These are phyloP conservation scores for Fragaria vesca DNA, from an alignment of 306 rosid genomes.

Conservation along the genomic window DNA sequence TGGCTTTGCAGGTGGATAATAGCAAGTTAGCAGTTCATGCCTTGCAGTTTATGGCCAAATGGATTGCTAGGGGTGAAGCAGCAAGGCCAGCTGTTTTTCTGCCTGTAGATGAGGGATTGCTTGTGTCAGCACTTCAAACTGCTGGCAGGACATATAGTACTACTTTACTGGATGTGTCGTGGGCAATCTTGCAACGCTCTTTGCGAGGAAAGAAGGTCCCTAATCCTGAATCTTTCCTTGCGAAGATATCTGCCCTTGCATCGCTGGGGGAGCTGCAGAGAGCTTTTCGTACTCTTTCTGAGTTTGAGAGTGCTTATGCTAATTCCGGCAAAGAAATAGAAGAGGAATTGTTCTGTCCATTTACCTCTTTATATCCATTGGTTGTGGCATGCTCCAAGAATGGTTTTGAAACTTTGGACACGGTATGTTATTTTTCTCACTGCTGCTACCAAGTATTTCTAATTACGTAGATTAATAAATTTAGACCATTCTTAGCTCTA, in stretches of 20 bases:
- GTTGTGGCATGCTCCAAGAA: constrained; percentile 78
- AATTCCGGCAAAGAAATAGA: constrained; percentile 52
- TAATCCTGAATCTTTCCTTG: constrained; percentile 82
- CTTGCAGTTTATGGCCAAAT: constrained; percentile 80
- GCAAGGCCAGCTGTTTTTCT: constrained; percentile 58
- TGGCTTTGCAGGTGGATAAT: constrained; percentile 62
- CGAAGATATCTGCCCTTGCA: constrained; percentile 78
- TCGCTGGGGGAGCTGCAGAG: constrained; percentile 70
- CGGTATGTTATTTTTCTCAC: constrained; percentile 48
- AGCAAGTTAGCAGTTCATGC: constrained; percentile 77
- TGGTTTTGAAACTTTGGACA: constrained; percentile 91
- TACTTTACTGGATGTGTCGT: constrained; percentile 71
- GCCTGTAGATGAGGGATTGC: constrained; percentile 82
- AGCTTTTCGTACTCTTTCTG: constrained; percentile 70
- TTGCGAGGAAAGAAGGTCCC: constrained; percentile 76
- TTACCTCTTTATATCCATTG: constrained; percentile 81
- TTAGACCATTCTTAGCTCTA: neutral
- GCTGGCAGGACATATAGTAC: constrained; percentile 72
- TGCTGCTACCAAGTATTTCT: neutral
- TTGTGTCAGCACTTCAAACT: constrained; percentile 68
- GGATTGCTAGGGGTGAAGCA: constrained; percentile 80
- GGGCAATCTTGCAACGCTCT: constrained; percentile 78
- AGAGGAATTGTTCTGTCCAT: constrained; percentile 81
- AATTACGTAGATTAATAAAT: neutral
- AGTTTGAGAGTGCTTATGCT: constrained; percentile 68